Base-by-base conservation (phyloP, 2,329 filamentous ascomycete species). In the Claviceps maximensis region DNA sequence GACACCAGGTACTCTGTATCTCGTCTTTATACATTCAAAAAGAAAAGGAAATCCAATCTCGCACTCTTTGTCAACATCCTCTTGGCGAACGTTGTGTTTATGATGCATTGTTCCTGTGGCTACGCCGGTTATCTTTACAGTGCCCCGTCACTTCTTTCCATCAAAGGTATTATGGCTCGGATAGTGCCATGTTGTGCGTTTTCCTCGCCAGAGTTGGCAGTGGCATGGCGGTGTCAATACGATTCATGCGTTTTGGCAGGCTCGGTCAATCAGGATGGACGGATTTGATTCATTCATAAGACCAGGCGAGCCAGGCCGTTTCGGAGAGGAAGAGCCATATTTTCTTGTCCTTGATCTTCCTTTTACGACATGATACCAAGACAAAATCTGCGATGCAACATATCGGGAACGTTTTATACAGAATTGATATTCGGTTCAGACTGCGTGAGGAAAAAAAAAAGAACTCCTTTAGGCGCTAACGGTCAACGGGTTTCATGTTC, bases 111-210 rank as follows among this genome's bases (percentile, higher is more conserved):
- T 25, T 49, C 36, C 33, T 51, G 13, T 48, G 49, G 53, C 49
- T 38, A 40, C 40, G 50, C 53, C 53, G 50, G 33, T 46, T 46
- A 38, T 51, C n/a, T 31, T 49, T 49, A 49, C 49, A 49, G 40
- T 48, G 13, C 45, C 46, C 33, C 49, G 49, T 51, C 27, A 19
- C 45, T 49, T 49, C 46, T 48, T 50, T 44, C 50, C 52, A 52
- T 47, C 51, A 54, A 54, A 54, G 49, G 49, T 54, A 46, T 51
- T 54, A 47, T 51, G 51, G 31, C 21, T 49, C 49, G 53, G 53
- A n/a, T 46, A 54, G 47, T 49, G 23, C 38, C 49, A 29, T 46
- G 53, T 42, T 54, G 50, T 54, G 41, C 21, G 23, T 33, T 29
- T 33, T 31, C 38, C n/a, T 40, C 45, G 49, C 48, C 44, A 31